Base-by-base conservation (phyloP, 2,329 filamentous ascomycete genomes). In the Stylonectria norvegica region DNA sequence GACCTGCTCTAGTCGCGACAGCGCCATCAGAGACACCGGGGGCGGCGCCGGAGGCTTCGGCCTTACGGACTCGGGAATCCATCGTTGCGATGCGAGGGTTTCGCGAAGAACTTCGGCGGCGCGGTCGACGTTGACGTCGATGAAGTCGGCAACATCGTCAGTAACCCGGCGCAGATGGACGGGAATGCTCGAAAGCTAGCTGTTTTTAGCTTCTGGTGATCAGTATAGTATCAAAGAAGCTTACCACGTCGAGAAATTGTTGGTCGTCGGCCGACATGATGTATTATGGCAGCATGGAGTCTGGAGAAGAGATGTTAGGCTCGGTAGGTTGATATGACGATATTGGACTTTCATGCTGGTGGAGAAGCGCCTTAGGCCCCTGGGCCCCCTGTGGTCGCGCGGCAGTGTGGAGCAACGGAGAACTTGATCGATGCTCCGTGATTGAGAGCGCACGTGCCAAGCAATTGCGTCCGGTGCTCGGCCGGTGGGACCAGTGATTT, bases 251-350 rank as follows among this genome's bases (percentile, higher is more conserved):
- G 50, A 89, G 69, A 60, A 90, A 85, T 56, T 85, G 81, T 68
- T 88, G 82, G 60, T 89, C 85, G 62, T 90, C 85, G 61, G 79
- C 81, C 52, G 86, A 84, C 86, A 91, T 91, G 52, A 59, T 76
- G 60, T 31, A 37, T 36, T 44, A 29, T 34, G 40, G 31, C 41
- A n/a, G n/a, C n/a, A n/a, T n/a, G n/a, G 48, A 40, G 34, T 48
- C 43, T 55, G 49, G 42, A 40, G 39, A 47, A 52, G 46, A 53
- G 49, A 47, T 17, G 46, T 46, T 48, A 38, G 52, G 49, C 49
- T 55, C 38, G 38, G 43, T 48, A 40, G 48, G 43, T 48, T 41
- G 48, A 50, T 56, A 59, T 60, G 58, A 58, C 55, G 52, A 43
- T 55, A 40, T 50, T 45, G 36, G 45, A 49, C 49, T 47, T 55